Evolutionary conservation across 2,329 filamentous ascomycete species (phyloP).

Genomic region (Penicillium sp.): DNA sequence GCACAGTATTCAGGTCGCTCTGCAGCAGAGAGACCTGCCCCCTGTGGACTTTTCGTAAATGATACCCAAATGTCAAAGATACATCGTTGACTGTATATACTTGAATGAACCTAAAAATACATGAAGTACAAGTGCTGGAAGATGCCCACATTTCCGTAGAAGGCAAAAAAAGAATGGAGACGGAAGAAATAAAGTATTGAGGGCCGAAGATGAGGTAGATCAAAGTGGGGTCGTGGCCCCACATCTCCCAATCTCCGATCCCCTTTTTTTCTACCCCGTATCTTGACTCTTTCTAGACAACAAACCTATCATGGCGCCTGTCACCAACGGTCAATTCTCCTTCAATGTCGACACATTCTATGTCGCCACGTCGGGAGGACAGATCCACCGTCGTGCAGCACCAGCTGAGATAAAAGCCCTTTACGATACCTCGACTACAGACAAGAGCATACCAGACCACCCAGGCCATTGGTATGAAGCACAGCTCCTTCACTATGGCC

Average conservation of each 20-base stretch:
- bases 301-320: conserved; percentile 19
- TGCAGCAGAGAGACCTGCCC: conserved; percentile 46
- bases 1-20: conserved; percentile 42
- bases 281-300: neutral
- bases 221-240: neutral
- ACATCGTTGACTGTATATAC: neutral
- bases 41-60: conserved; percentile 41
- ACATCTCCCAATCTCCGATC: neutral
- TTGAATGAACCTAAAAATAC: neutral
- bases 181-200: neutral
- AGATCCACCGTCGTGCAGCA: conserved; percentile 49
- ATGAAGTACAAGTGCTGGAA: neutral
- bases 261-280: neutral
- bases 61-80: neutral
- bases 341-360: conserved; percentile 48
- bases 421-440: conserved; percentile 30
- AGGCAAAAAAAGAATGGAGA: neutral
- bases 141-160: too few relatives aligned
- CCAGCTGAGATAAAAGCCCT: conserved; percentile 47
- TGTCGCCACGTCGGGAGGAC: conserved; percentile 41
- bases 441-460: conserved; percentile 43
- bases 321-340: conserved; percentile 41
- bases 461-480: conserved; percentile 63
- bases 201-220: neutral
- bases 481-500: conserved; percentile 61